phyloP scores from a whole-genome alignment of 495 filamentous ascomycete species.

The Thermothielavioides terrestris region DNA sequence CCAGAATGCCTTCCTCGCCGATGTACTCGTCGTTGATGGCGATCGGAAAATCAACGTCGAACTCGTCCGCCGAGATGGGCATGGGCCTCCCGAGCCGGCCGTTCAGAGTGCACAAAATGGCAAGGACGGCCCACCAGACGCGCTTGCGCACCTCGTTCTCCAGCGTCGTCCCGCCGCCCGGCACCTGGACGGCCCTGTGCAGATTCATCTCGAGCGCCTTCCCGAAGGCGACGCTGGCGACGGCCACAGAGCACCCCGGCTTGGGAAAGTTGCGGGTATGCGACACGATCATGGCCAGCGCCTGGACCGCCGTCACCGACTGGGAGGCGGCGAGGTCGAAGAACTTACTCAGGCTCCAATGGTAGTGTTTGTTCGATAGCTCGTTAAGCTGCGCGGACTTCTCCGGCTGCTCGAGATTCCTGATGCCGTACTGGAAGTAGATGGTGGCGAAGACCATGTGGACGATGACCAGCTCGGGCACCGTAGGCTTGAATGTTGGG shows the following conservation, averaged over 20 bases:
- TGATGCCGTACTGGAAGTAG: conserved; percentile 60
- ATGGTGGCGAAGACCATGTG: conserved; percentile 74
- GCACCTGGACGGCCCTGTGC: conserved; percentile 57
- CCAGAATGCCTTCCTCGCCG: conserved; percentile 42
- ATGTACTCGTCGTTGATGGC: conserved; percentile 58
- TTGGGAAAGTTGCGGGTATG: conserved; percentile 73
- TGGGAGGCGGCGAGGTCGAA: conserved; percentile 51
- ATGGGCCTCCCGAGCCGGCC: conserved; percentile 70
- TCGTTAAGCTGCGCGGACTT: conserved; percentile 47
- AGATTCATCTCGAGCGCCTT: conserved; percentile 63
- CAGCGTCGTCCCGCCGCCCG: conserved; percentile 44
- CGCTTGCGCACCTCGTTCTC: conserved; percentile 71
- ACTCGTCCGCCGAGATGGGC: conserved; percentile 59
- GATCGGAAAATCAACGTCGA: conserved; percentile 67
- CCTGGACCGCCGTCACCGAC: conserved; percentile 57
- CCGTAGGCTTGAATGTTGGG: conserved; percentile 46
- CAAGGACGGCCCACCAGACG: conserved; percentile 61
- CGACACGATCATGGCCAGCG: conserved; percentile 55
- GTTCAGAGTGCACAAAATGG: conserved; percentile 54
- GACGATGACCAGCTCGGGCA: conserved; percentile 58
- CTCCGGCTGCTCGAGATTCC: conserved; percentile 48
- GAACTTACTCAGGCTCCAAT: conserved; percentile 60
- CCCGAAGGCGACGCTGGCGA: conserved; percentile 51
- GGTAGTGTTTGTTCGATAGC: conserved; percentile 64
- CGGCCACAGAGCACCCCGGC: conserved; percentile 59